Percentiles rank a stretch among this genome's conserved stretches.
phyloP scores from a whole-genome alignment of 345 rosid species.

The Boechera divaricarpa region DNA sequence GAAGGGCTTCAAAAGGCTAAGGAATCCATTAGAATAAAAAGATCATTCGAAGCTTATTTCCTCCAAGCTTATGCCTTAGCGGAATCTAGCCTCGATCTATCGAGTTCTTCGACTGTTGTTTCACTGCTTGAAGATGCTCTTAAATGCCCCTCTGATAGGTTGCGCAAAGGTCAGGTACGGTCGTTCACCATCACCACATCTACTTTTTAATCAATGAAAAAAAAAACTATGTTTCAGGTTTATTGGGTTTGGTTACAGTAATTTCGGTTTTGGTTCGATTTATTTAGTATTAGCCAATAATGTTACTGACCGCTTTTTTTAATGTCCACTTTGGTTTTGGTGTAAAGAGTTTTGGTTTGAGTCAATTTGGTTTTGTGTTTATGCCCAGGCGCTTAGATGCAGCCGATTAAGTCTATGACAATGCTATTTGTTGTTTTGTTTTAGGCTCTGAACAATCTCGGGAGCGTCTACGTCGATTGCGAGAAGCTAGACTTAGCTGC shows the following conservation, averaged over 20 bases:
- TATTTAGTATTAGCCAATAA: not conserved
- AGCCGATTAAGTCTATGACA: not conserved
- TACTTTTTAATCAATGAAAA: not conserved
- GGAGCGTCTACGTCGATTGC: slow-evolving; percentile 86
- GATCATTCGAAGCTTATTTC: slow-evolving; percentile 99
- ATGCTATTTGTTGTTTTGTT: not conserved
- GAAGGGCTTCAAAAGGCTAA: slow-evolving; percentile 95
- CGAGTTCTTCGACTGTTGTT: slow-evolving; percentile 80
- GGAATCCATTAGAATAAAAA: slow-evolving; percentile 73
- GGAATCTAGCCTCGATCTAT: slow-evolving; percentile 84
- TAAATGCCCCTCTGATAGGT: slow-evolving; percentile 93
- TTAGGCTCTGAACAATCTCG: slow-evolving; percentile 98
- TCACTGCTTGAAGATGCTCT: slow-evolving; percentile 96
- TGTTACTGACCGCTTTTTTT: not conserved
- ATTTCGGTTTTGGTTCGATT: not conserved
- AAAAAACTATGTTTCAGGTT: not conserved
- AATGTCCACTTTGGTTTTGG: not conserved
- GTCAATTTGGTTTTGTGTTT: not conserved
- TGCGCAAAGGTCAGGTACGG: slow-evolving; percentile 97
- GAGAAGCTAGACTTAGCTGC: slow-evolving; percentile 80
- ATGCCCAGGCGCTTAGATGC: not conserved
- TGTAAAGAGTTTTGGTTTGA: not conserved
- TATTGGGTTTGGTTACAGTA: not conserved
- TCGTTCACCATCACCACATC: slow-evolving; percentile 26
- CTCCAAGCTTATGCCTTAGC: slow-evolving; percentile 98